phyloP scores from a whole-genome alignment of 2,329 filamentous ascomycete genomes.

The Hypoxylon sp. region DNA sequence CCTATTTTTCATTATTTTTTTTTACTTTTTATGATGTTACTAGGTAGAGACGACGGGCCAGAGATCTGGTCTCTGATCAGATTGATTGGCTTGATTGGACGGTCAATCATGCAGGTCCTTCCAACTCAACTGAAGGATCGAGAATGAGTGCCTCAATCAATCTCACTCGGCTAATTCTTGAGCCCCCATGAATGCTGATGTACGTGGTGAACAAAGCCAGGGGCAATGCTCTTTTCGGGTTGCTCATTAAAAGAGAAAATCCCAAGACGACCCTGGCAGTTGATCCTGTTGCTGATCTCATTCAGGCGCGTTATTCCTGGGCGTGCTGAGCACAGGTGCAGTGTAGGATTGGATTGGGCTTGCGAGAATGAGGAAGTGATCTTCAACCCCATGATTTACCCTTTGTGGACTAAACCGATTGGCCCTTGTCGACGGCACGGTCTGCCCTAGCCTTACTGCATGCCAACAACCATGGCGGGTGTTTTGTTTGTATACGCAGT shows the following conservation, averaged over 20 bases:
- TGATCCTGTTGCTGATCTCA: constrained; percentile 32
- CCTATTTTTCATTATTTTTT: too few species aligned
- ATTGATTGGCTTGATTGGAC: constrained; percentile 27
- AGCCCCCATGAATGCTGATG: constrained; percentile 14
- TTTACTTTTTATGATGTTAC: constrained; percentile 10
- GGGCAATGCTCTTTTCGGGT: constrained; percentile 27
- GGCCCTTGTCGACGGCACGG: constrained; percentile 3
- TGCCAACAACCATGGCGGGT: neutral
- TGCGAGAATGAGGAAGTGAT: constrained; percentile 36
- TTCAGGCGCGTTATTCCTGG: constrained; percentile 15
- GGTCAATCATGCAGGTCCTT: constrained; percentile 30
- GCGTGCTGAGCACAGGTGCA: constrained; percentile 1
- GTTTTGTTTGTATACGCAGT: too few species aligned
- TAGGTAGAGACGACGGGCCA: constrained; percentile 13
- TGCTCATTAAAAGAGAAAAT: constrained; percentile 37
- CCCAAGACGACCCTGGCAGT: constrained; percentile 31
- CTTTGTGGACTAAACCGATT: constrained; percentile 35
- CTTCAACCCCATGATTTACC: constrained; percentile 33
- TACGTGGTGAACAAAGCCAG: constrained; percentile 20
- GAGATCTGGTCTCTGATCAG: constrained; percentile 26
- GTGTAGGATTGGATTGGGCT: constrained; percentile 21
- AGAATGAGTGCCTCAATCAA: constrained; percentile 20
- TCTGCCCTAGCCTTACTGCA: constrained; percentile 14
- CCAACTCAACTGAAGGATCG: constrained; percentile 30
- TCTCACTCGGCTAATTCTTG: constrained; percentile 38